Evolutionary conservation across 768 basidiomycete species (phyloP).

Genomic region (Pleurotus eryngii): DNA sequence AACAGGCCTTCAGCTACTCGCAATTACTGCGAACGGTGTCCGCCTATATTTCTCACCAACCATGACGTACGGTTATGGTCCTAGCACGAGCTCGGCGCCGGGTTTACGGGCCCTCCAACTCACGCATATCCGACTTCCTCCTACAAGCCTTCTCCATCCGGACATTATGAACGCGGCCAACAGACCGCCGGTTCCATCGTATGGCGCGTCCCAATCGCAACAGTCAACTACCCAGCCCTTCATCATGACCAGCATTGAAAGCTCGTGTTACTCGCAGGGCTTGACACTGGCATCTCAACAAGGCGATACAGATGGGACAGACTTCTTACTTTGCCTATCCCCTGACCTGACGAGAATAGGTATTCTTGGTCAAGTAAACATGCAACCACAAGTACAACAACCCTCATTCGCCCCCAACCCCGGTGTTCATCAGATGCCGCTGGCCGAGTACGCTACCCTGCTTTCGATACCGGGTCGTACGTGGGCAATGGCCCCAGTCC

Average conservation of each 20-base stretch:
- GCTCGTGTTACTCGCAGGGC: constrained; percentile 64
- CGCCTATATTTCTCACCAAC: constrained; percentile 81
- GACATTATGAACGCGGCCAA: constrained; percentile 58
- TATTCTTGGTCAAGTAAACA: constrained; percentile 60
- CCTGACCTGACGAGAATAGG: constrained; percentile 77
- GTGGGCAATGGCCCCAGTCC: constrained; percentile 74
- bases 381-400: constrained; percentile 32
- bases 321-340: constrained; percentile 71
- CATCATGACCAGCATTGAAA: constrained; percentile 55
- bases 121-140: constrained; percentile 77
- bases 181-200: constrained; percentile 44
- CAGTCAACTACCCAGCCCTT: constrained; percentile 54
- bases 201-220: constrained; percentile 44
- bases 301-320: constrained; percentile 69
- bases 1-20: constrained; percentile 71
- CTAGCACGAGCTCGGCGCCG: constrained; percentile 26
- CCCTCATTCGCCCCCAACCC: constrained; percentile 33
- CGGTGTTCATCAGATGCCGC: constrained; percentile 47
- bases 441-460: constrained; percentile 75
- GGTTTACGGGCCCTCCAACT: constrained; percentile 54
- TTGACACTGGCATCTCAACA: constrained; percentile 68
- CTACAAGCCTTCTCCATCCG: constrained; percentile 71
- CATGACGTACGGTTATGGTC: constrained; percentile 42
- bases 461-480: constrained; percentile 80
- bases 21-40: constrained; percentile 76